Base-by-base conservation (phyloP, 2,329 filamentous ascomycete genomes). In the Neofusicoccum laricinum region DNA sequence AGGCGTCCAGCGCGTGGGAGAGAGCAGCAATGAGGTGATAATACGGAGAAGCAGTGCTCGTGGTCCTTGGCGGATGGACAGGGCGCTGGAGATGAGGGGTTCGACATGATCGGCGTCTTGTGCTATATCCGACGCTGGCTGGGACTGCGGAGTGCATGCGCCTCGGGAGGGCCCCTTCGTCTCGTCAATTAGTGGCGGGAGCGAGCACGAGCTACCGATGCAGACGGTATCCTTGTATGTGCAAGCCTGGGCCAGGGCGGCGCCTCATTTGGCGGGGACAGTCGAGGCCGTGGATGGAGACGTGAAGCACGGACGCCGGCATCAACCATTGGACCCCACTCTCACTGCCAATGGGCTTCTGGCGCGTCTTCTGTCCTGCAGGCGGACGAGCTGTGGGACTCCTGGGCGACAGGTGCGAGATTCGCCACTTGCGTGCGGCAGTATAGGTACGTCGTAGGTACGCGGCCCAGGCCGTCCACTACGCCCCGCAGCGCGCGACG, bases 161-260 rank as follows among this genome's bases (percentile, higher is more conserved):
- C 55, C 55, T 59, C 30, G 30, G 30, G 40, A 59, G 41, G 55
- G 41, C 55, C 55, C 41, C 41, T 59, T 48, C 55, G 53, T 43
- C 40, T 34, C 38, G 30, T 21, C n/a, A 32, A 11, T 21, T 57
- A 59, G 40, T 19, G 41, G 40, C 55, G 41, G 55, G 41, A 45
- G 40, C 5, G 41, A 59, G 55, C 55, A 46, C 41, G 55, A 59
- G 55, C 55, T 46, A 14, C n/a, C 55, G 51, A 10, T 43, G 51
- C 51, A 43, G 51, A 36, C 32, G 51, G 55, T 34, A 59, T 46
- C 55, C 55, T 38, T 46, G 55, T 36, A 25, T 46, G 55, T 36
- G 25, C 53, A 34, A 12, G 38, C 21, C 34, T 15, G 36, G 30
- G 50, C 50, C 48, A 50, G 19, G 25, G 15, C 25, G 48, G 48